Percentiles rank a stretch among this genome's conserved stretches.
Evolutionary conservation across 2,329 filamentous ascomycete genomes (phyloP).

Genomic region (Hypomyces perniciosus): DNA sequence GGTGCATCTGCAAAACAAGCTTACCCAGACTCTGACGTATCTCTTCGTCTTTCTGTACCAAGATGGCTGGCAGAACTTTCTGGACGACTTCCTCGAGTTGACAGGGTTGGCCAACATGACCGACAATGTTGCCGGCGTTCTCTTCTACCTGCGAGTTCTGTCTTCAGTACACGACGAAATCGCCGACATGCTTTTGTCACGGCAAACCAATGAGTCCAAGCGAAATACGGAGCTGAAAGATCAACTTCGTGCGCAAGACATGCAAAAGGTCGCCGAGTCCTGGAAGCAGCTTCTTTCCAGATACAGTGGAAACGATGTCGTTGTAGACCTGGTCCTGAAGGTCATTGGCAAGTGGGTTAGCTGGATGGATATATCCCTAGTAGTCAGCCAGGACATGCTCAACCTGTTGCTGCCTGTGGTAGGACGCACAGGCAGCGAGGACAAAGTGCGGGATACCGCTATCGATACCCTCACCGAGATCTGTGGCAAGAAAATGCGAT

Average conservation of each 20-base stretch:
- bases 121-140: constrained; percentile 69
- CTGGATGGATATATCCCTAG: constrained; percentile 94
- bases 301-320: constrained; percentile 64
- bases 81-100: constrained; percentile 81
- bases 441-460: constrained; percentile 81
- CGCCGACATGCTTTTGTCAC: constrained; percentile 79
- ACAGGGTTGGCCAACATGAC: constrained; percentile 58
- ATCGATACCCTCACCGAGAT: constrained; percentile 96
- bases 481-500: constrained; percentile 95
- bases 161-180: constrained; percentile 95
- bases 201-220: constrained; percentile 72
- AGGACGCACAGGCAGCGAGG: constrained; percentile 65
- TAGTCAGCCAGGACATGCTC: constrained; percentile 87
- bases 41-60: constrained; percentile 86
- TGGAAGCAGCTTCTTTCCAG: constrained; percentile 87
- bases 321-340: constrained; percentile 83
- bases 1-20: constrained; percentile 83
- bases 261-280: constrained; percentile 77
- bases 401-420: constrained; percentile 79
- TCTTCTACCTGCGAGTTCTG: constrained; percentile 84
- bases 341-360: constrained; percentile 96
- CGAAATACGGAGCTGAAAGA: constrained; percentile 90
- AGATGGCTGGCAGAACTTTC: constrained; percentile 79
- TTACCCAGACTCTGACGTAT: constrained; percentile 91
- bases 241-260: constrained; percentile 76